Evolutionary conservation across 2,329 filamentous ascomycete species (phyloP), one percentile per base, ranked within the genome.

Genomic region (Neonectria neomacrospora): DNA sequence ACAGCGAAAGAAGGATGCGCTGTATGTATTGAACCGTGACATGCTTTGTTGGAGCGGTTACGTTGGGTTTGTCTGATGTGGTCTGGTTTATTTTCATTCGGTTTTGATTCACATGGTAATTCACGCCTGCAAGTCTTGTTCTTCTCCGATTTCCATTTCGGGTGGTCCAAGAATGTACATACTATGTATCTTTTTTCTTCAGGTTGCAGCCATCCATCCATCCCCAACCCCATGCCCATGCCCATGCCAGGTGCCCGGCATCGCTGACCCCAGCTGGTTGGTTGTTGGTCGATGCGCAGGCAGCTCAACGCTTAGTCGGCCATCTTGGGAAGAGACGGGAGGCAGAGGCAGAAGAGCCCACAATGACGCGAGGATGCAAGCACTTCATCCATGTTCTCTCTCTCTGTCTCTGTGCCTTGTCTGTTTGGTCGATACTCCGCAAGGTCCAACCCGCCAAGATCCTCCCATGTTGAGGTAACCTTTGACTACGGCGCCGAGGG

Each of bases 291-390:
- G 42, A 32, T 56, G 42, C 54, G 28, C 28, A 22, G 18, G 23
- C 23, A 26, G 23, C 23, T 26, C 23, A 26, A 26, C 23, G 23
- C 23, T 26, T 26, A 26, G 23, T 26, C 23, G 23, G 23, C 23
- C 23, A 26, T 26, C 23, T 26, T 26, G 23, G 3, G 23, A n/a
- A n/a, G n/a, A n/a, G 23, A 26, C 23, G 23, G 6, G 3, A 26
- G 23, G 3, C 23, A 26, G 23, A 26, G 23, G 23, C 23, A 26
- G 23, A 26, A 26, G 6, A 50, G 57, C 47, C 54, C 59, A 57
- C 53, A 57, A 57, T 57, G 59, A 53, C 54, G 58, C 58, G 44
- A 60, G 28, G 59, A 61, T 56, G 58, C 58, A 47, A 28, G 39
- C 45, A 52, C 53, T 51, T 32, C 30, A 32, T 12, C 11, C 30